Conservation (phyloP, 768 basidiomycete species). For the Megacollybia marginata region DNA sequence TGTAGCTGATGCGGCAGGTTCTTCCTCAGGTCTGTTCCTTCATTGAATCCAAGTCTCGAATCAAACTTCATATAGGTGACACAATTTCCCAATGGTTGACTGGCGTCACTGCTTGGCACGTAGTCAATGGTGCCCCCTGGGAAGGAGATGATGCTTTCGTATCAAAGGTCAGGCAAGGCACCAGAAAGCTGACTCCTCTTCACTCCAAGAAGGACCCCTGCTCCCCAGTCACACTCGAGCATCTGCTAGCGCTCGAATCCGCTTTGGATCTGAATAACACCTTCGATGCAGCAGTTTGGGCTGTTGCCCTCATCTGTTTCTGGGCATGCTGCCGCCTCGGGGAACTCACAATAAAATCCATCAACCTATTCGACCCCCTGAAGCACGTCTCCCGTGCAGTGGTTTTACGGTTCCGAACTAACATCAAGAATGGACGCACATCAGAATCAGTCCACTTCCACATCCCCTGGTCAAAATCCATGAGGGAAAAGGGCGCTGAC, state of each 20-base stretch:
- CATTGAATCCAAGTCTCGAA: not conserved
- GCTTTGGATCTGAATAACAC: conserved; percentile 17
- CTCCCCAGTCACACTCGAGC: conserved; percentile 26
- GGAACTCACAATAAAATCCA: no score
- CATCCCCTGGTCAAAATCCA: conserved; percentile 31
- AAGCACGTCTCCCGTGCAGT: conserved; percentile 11
- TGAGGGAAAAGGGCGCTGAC: conserved; percentile 15
- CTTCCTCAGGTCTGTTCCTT: not conserved
- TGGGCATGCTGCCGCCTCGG: no score
- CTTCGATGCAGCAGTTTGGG: conserved; percentile 26
- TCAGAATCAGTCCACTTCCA: conserved; percentile 12
- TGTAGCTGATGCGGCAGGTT: conserved; percentile 9
- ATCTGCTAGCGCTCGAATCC: conserved; percentile 16
- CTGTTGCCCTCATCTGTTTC: no score
- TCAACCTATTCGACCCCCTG: no score
- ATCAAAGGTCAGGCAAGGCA: conserved; percentile 7
- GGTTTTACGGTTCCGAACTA: not conserved
- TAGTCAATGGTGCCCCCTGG: no score
- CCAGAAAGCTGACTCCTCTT: conserved; percentile 13
- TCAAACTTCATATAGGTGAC: conserved; percentile 27
- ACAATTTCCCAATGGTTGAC: no score
- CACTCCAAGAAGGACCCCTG: conserved; percentile 11
- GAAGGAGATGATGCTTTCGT: conserved; percentile 16
- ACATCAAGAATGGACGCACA: not conserved
- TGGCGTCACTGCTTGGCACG: no score